Evolutionary conservation across 2,329 filamentous ascomycete species (phyloP).

Genomic region (Colletotrichum spaethianum): DNA sequence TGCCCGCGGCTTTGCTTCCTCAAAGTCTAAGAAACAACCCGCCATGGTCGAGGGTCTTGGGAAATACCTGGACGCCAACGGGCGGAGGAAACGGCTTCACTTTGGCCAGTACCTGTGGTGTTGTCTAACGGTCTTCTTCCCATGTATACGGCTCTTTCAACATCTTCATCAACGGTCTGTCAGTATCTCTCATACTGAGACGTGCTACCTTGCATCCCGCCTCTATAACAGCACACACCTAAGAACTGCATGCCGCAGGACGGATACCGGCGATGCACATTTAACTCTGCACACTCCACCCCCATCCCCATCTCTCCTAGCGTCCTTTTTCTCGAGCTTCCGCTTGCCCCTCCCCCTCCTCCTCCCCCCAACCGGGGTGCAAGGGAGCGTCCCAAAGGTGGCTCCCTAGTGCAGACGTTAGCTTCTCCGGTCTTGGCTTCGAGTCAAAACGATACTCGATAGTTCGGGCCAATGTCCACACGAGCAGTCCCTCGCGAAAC

Average conservation of each 20-base stretch:
- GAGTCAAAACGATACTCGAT: constrained; percentile 45
- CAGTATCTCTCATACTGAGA: background rate
- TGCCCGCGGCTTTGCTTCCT: constrained; percentile 13
- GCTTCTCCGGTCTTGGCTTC: constrained; percentile 39
- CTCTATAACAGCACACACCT: background rate
- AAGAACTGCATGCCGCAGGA: constrained; percentile 10
- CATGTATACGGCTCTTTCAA: background rate
- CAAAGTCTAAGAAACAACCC: constrained; percentile 4
- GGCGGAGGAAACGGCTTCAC: background rate
- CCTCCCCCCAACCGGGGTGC: constrained; percentile 31
- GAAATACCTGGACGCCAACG: constrained; percentile 10
- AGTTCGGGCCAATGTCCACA: constrained; percentile 56
- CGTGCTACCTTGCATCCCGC: background rate
- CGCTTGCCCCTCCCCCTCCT: constrained; percentile 27
- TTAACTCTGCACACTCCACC: constrained; percentile 24
- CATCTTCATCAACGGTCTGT: background rate
- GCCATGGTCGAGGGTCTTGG: constrained; percentile 14
- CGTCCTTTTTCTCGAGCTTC: constrained; percentile 29
- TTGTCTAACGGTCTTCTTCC: background rate
- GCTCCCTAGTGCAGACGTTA: constrained; percentile 29
- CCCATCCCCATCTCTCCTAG: constrained; percentile 32
- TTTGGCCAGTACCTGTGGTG: background rate
- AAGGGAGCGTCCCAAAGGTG: constrained; percentile 22
- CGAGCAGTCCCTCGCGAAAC: constrained; percentile 49
- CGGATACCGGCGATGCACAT: constrained; percentile 11